Evolutionary conservation across 257 asterid species (phyloP).

Genomic region (Linderniella brevidens): DNA sequence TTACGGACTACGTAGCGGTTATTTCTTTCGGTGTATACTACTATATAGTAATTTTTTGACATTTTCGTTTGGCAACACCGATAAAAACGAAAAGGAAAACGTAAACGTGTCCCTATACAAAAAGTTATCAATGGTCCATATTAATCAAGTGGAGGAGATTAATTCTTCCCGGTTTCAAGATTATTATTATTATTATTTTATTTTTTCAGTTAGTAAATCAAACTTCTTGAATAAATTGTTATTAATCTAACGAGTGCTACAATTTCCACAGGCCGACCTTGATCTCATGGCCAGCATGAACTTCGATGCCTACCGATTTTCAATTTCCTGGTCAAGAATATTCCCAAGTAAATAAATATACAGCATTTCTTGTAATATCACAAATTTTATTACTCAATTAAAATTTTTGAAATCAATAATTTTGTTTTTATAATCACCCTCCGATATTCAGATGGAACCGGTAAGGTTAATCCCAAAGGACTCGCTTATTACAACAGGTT

Average conservation of each 20-base stretch:
- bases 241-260: background rate
- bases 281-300: background rate
- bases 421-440: background rate
- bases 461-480: slow-evolving; percentile 29
- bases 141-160: too few relatives aligned
- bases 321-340: slow-evolving; percentile 2
- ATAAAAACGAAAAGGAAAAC: too few relatives aligned
- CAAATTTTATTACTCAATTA: background rate
- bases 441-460: slow-evolving; percentile 25
- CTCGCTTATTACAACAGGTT: slow-evolving; percentile 26
- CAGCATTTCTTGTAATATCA: background rate
- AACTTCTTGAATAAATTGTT: background rate
- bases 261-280: background rate
- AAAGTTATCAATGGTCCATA: too few relatives aligned
- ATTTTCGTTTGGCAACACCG: too few relatives aligned
- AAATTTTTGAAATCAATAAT: background rate
- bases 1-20: too few relatives aligned
- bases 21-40: too few relatives aligned
- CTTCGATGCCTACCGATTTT: background rate
- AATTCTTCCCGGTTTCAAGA: too few relatives aligned
- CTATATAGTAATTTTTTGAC: too few relatives aligned
- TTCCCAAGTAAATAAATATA: background rate
- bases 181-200: too few relatives aligned
- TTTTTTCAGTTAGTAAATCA: too few relatives aligned
- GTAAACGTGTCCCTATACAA: too few relatives aligned